These are phyloP conservation scores for Cinnamomum micranthum DNA, from an alignment of 164 flowering plant genomes.

Conservation along the genomic window DNA sequence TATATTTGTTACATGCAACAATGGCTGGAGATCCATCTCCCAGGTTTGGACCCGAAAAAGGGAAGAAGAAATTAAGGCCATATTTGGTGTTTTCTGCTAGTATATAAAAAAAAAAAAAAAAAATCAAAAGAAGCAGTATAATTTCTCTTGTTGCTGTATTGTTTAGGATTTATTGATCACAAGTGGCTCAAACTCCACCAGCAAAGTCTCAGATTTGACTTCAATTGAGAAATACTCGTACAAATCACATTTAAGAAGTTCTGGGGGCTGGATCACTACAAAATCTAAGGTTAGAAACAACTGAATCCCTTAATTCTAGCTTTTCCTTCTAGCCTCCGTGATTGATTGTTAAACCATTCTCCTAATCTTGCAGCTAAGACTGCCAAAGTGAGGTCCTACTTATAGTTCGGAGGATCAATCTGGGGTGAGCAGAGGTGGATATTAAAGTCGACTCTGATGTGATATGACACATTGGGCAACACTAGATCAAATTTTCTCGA, in stretches of 20 bases:
- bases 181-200: slow-evolving; percentile 11
- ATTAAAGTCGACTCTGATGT: not conserved
- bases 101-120: no score
- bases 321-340: not conserved
- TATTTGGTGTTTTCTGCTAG: no score
- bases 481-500: not conserved
- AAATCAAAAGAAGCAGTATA: slow-evolving; percentile 5
- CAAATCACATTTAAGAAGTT: slow-evolving; percentile 22
- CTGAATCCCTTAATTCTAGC: not conserved
- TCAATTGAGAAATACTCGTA: slow-evolving; percentile 43
- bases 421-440: not conserved
- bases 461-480: not conserved
- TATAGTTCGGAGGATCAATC: slow-evolving; percentile 10
- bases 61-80: no score
- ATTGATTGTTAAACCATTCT: not conserved
- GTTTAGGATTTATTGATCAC: slow-evolving; percentile 29
- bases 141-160: slow-evolving; percentile 4
- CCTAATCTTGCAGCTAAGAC: slow-evolving; percentile 45
- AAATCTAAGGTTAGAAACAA: slow-evolving; percentile 55
- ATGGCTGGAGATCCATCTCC: no score
- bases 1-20: no score
- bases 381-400: slow-evolving; percentile 37
- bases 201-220: slow-evolving; percentile 14
- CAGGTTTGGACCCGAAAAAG: no score
- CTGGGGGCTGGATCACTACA: slow-evolving; percentile 62